Evolutionary conservation across 2,329 filamentous ascomycete species (phyloP).

Genomic region (Aspergillus versicolor): DNA sequence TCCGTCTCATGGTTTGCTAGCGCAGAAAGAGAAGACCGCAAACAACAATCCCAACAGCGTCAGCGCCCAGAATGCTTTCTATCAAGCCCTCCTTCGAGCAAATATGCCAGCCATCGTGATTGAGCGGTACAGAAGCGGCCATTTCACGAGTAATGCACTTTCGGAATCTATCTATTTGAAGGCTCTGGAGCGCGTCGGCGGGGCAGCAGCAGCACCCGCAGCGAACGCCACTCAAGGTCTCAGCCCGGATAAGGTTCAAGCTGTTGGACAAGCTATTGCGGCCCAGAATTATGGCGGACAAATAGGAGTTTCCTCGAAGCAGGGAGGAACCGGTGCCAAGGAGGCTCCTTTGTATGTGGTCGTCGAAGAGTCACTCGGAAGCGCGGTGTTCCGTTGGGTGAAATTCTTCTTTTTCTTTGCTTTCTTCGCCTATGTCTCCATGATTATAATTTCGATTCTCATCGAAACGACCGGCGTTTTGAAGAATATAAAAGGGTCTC

Average conservation of each 20-base stretch:
- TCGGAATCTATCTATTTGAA: slow-evolving; percentile 78
- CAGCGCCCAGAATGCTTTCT: slow-evolving; percentile 88
- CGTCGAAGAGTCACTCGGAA: slow-evolving; percentile 83
- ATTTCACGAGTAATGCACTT: slow-evolving; percentile 75
- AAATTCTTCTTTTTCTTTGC: slow-evolving; percentile 80
- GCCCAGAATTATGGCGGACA: slow-evolving; percentile 69
- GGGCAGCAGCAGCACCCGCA: slow-evolving; percentile 31
- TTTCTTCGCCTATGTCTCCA: slow-evolving; percentile 73
- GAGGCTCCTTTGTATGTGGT: slow-evolving; percentile 91
- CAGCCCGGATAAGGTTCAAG: slow-evolving; percentile 66
- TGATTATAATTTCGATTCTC: slow-evolving; percentile 76
- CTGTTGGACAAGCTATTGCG: slow-evolving; percentile 77
- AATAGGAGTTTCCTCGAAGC: slow-evolving; percentile 50
- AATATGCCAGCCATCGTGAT: slow-evolving; percentile 93
- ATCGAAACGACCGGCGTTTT: slow-evolving; percentile 78
- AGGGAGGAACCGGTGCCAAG: slow-evolving; percentile 67
- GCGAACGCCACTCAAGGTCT: slow-evolving; percentile 38
- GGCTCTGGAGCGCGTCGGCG: slow-evolving; percentile 65
- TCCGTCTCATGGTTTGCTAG: slow-evolving; percentile 61
- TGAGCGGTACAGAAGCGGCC: slow-evolving; percentile 82
- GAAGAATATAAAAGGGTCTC: slow-evolving; percentile 71
- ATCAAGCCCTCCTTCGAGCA: slow-evolving; percentile 82
- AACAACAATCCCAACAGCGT: slow-evolving; percentile 90
- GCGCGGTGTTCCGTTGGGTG: slow-evolving; percentile 83
- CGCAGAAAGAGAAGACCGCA: slow-evolving; percentile 83